Evolutionary conservation across 164 flowering plant species (phyloP), one percentile per base, ranked within the genome.

Genomic region (Pachysandra terminalis): DNA sequence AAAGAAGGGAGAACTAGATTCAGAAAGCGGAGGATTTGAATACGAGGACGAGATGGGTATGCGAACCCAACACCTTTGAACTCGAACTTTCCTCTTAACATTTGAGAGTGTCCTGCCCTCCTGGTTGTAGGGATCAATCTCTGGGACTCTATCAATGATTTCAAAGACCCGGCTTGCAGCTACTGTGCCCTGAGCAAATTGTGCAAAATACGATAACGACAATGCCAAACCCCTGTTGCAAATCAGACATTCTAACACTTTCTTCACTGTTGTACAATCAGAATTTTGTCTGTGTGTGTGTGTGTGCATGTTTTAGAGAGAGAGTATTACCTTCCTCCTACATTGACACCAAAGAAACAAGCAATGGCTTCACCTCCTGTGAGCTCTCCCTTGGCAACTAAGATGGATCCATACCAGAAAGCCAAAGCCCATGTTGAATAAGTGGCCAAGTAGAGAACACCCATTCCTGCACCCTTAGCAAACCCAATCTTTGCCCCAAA

Each of bases 371-470:
- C 84, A 32, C 90, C 92, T n/a, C 89, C 89, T 1, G 65, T 9
- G 51, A 90, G 64, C 68, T 90, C 85, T 19, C 59, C 58, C 60
- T 51, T 80, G 14, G 85, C 77, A 70, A 90, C 87, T 72, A 90
- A 74, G 26, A 85, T 71, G 25, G 88, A 78, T 10, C 92, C 96
- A 57, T 90, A 87, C 92, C 96, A 90, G 71, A 90, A 90, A 56
- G 92, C 96, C 73, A 90, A 68, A 57, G 92, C 96, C 96, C 96
- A 87, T 9, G 92, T 87, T 15, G 92, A 66, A 63, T 90, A 90
- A 1, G 90, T 87, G 26, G 87, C 88, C 62, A 87, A 70, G 70
- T 86, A 87, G 23, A 90, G 86, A 19, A 90, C 84, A 35, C 92
- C 96, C 74, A 87, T 81, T 22, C 96, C 92, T 28, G 79, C 86